Percentiles rank a stretch among this genome's conserved stretches.
Evolutionary conservation across 2,329 filamentous ascomycete genomes (phyloP).

Genomic region (Alternaria ethzedia): DNA sequence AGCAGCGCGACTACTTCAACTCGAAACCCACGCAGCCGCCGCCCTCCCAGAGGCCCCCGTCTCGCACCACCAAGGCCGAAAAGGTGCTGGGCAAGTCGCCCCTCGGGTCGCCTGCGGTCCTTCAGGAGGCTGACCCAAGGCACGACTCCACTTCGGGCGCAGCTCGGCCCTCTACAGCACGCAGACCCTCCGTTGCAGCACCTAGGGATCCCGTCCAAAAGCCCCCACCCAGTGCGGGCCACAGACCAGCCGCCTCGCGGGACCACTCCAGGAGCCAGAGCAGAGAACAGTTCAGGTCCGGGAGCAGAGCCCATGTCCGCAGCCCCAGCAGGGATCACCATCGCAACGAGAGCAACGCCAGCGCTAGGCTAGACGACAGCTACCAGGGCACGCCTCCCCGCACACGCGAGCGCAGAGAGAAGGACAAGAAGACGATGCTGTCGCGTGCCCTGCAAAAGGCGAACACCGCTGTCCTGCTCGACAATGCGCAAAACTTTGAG

Average conservation of each 20-base stretch:
- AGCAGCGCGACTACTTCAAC: conserved; percentile 50
- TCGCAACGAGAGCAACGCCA: conserved; percentile 42
- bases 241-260: conserved; percentile 20
- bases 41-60: conserved; percentile 32
- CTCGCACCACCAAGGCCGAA: conserved; percentile 37
- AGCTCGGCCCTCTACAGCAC: conserved; percentile 28
- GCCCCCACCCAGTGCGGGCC: conserved; percentile 28
- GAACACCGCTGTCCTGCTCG: conserved; percentile 91
- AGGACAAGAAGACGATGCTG: conserved; percentile 86
- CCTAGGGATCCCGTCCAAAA: conserved; percentile 28
- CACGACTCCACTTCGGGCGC: conserved; percentile 28
- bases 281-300: conserved; percentile 26
- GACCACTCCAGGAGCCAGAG: conserved; percentile 29
- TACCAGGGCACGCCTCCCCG: conserved; percentile 44
- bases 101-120: conserved; percentile 44
- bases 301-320: conserved; percentile 11
- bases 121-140: conserved; percentile 42
- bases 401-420: conserved; percentile 53
- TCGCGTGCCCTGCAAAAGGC: conserved; percentile 95
- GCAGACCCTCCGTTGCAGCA: conserved; percentile 23
- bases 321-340: conserved; percentile 25
- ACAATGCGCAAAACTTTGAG: conserved; percentile 94
- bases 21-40: conserved; percentile 31
- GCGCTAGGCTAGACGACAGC: conserved; percentile 42
- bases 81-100: conserved; percentile 40